Percentiles rank a stretch among this genome's conserved stretches.
Conservation (phyloP, 352 stramenopile genomes). For the Phytophthora pinifolia region DNA sequence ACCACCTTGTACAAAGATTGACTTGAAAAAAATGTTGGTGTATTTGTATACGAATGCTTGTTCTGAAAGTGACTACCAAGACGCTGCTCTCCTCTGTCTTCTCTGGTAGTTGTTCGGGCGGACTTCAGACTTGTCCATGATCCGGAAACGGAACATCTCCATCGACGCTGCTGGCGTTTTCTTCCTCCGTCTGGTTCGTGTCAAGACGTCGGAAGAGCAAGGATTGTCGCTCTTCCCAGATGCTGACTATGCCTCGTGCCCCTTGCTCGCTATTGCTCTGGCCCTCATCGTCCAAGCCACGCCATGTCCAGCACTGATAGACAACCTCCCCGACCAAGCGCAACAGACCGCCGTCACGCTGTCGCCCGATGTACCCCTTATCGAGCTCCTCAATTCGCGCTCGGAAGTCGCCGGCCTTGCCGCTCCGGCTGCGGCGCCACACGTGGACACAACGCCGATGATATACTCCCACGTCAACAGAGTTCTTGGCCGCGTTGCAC, state of each 20-base stretch:
- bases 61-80: constrained; percentile 25
- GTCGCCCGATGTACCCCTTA: neutral
- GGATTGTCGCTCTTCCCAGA: constrained; percentile 31
- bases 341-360: neutral
- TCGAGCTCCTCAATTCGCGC: constrained; percentile 5
- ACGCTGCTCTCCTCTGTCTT: constrained; percentile 29
- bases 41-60: constrained; percentile 30
- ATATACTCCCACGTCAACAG: constrained; percentile 28
- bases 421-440: neutral
- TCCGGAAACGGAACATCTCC: constrained; percentile 25
- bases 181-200: constrained; percentile 29
- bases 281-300: constrained; percentile 14
- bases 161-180: constrained; percentile 16
- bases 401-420: neutral
- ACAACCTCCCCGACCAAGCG: constrained; percentile 2
- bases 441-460: neutral
- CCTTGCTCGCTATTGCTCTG: constrained; percentile 14
- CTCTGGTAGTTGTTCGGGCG: constrained; percentile 38
- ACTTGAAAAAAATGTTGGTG: constrained; percentile 21
- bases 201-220: constrained; percentile 37
- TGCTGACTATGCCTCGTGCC: constrained; percentile 16
- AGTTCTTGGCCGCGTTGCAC: constrained; percentile 13
- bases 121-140: constrained; percentile 22
- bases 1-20: constrained; percentile 25
- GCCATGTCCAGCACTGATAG: neutral